Evolutionary conservation across 495 filamentous ascomycete species (phyloP).

Genomic region (Aspergillus olivimuriae): DNA sequence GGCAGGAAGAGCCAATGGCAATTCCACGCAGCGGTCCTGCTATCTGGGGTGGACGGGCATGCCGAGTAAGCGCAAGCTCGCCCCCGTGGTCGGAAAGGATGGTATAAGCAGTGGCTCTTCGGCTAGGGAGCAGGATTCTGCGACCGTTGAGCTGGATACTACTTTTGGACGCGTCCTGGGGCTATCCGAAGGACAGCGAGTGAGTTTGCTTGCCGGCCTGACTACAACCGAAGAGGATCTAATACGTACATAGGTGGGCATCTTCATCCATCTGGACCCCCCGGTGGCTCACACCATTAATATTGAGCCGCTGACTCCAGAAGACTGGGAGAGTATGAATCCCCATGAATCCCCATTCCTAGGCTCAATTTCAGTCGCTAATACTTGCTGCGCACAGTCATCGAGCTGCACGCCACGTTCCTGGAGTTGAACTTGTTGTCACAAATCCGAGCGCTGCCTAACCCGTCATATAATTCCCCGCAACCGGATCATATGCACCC

Average conservation of each 20-base stretch:
- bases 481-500: slow-evolving; percentile 59
- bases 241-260: slow-evolving; percentile 46
- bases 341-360: neutral
- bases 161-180: slow-evolving; percentile 82
- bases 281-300: slow-evolving; percentile 86
- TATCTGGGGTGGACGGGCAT: slow-evolving; percentile 96
- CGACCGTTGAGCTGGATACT: slow-evolving; percentile 80
- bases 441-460: slow-evolving; percentile 88
- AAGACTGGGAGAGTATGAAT: slow-evolving; percentile 81
- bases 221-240: slow-evolving; percentile 10
- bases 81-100: slow-evolving; percentile 64
- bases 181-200: slow-evolving; percentile 77
- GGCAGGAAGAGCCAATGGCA: slow-evolving; percentile 34
- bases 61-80: slow-evolving; percentile 77
- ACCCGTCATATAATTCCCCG: slow-evolving; percentile 56
- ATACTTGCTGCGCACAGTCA: slow-evolving; percentile 47
- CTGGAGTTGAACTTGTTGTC: slow-evolving; percentile 88
- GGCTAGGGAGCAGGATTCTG: slow-evolving; percentile 62
- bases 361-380: slow-evolving; percentile 1
- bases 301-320: slow-evolving; percentile 89
- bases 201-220: slow-evolving; percentile 31
- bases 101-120: slow-evolving; percentile 56
- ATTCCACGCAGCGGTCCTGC: slow-evolving; percentile 56
- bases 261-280: slow-evolving; percentile 79
- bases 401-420: slow-evolving; percentile 92